These are phyloP conservation scores for Tremella mesenterica DNA, from an alignment of 768 basidiomycete genomes.

Conservation along the genomic window DNA sequence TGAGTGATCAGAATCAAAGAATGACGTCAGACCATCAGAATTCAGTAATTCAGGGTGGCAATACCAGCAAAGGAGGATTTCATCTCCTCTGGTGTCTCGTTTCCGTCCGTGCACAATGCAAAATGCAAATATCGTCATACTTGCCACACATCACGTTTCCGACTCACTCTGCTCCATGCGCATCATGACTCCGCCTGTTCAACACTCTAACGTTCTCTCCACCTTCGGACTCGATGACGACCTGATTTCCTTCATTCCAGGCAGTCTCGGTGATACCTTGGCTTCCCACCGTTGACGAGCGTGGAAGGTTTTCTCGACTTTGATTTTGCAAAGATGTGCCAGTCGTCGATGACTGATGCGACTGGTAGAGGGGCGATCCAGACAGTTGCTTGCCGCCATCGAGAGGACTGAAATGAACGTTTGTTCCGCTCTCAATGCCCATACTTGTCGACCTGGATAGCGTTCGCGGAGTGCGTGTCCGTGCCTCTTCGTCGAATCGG, in stretches of 20 bases:
- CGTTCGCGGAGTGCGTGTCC: background rate
- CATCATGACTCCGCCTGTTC: too few species aligned
- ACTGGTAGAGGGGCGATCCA: background rate
- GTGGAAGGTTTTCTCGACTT: background rate
- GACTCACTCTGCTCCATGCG: background rate
- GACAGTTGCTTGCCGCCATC: background rate
- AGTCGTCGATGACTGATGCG: background rate
- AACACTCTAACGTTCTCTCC: background rate
- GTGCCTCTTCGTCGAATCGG: background rate
- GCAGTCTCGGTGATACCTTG: background rate
- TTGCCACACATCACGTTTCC: too few species aligned
- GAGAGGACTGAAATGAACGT: background rate
- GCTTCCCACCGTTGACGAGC: background rate
- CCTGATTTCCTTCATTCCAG: background rate
- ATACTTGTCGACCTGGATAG: background rate
- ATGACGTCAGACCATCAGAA: too few species aligned
- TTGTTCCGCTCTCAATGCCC: background rate
- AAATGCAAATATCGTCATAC: too few species aligned
- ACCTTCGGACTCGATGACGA: background rate
- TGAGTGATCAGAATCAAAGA: too few species aligned
- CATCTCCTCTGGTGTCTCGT: too few species aligned
- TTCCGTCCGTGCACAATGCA: too few species aligned
- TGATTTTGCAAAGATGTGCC: too few species aligned
- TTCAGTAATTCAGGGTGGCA: too few species aligned
- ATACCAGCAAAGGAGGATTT: too few species aligned